Conservation (phyloP, 352 stramenopile species). For the Pseudoperonospora humuli region DNA sequence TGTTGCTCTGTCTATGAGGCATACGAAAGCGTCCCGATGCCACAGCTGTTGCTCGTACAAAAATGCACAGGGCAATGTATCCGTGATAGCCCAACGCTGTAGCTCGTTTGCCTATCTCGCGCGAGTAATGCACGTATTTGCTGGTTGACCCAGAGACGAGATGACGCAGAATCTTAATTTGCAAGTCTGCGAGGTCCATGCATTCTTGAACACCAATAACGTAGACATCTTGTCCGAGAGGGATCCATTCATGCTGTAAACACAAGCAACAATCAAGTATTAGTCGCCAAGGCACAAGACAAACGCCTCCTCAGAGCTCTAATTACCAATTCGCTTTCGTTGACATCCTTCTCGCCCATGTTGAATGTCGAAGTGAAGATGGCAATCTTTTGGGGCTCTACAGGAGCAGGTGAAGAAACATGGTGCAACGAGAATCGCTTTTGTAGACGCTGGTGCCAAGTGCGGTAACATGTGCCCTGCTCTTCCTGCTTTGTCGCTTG, state of each 20-base stretch:
- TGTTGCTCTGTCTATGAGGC: conserved; percentile 40
- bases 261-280: conserved; percentile 3
- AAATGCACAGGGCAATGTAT: conserved; percentile 82
- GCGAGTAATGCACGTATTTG: conserved; percentile 70
- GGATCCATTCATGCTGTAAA: conserved; percentile 65
- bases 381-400: conserved; percentile 33
- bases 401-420: conserved; percentile 4
- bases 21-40: conserved; percentile 59
- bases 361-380: conserved; percentile 84
- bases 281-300: conserved; percentile 1
- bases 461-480: conserved; percentile 9
- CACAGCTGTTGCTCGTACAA: conserved; percentile 62
- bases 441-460: conserved; percentile 29
- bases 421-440: conserved; percentile 25
- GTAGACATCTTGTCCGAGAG: conserved; percentile 79
- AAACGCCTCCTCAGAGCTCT: neutral
- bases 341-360: conserved; percentile 73
- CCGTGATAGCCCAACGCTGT: conserved; percentile 80
- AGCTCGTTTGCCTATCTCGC: conserved; percentile 74
- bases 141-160: conserved; percentile 39
- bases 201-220: conserved; percentile 90
- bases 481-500: conserved; percentile 10
- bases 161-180: conserved; percentile 57
- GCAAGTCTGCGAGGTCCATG: conserved; percentile 71
- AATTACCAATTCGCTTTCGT: conserved; percentile 41